Evolutionary conservation across 169 alveolate genomes (phyloP), one percentile per base, ranked within the genome.

Genomic region (Perkinsus olseni): DNA sequence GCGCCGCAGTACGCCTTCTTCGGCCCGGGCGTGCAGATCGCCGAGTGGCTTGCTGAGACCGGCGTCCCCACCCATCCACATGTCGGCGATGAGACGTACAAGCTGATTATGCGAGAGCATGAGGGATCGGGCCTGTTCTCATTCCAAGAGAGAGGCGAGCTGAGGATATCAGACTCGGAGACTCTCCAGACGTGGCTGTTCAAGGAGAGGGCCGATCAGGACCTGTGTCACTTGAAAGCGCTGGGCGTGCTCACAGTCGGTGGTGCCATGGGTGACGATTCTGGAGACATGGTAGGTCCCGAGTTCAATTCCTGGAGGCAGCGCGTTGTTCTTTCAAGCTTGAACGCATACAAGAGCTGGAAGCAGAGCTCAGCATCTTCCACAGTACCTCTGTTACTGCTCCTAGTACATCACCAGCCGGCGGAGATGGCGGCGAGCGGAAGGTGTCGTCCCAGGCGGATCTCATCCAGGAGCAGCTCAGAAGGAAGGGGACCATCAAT

Each of bases 121-220:
- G 82, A 62, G 82, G 82, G 82, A 1, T 62, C 82, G 28, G 82
- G 82, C 82, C 34, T 62, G 82, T 62, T 62, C 82, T 62, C 82
- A 62, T 62, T 62, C 82, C 82, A 62, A 62, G 82, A 62, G 82
- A 62, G 82, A 62, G 82, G 82, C 82, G 82, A 62, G 82, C 82
- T 62, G 36, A 62, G 82, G 31, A 24, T 62, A 62, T 62, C 82
- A 28, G 82, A 62, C 82, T 21, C 82, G 0, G 82, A 62, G 82
- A 62, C 82, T 4, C 34, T 62, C 28, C 82, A 62, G 82, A 62
- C 82, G 28, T 62, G 82, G 82, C 17, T 62, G 34, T 62, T 62
- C 82, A 62, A 62, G 82, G 82, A 62, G 82, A 62, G 31, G 82
- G 82, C 82, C 34, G 82, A 62, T 24, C 82, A 62, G 31, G 82